Conservation (phyloP, 768 basidiomycete species). For the Naganishia randhawae region DNA sequence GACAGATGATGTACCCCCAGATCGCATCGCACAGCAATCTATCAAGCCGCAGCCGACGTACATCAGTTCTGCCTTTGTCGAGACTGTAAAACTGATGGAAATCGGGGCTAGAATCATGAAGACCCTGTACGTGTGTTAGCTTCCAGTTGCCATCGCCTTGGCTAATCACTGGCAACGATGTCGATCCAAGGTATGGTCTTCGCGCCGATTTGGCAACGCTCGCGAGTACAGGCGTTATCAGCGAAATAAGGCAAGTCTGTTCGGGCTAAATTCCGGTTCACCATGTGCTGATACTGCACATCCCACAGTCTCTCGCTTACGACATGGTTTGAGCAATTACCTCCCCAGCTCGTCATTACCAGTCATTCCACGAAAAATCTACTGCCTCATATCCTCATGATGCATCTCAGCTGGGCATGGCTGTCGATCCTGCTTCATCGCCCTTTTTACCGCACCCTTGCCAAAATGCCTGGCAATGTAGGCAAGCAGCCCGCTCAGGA, state of each 20-base stretch:
- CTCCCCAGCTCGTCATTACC: slow-evolving; percentile 34
- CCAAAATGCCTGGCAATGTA: slow-evolving; percentile 26
- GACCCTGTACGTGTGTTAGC: slow-evolving; percentile 34
- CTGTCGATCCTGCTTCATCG: slow-evolving; percentile 41
- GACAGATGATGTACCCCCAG: slow-evolving; percentile 24
- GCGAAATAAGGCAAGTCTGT: slow-evolving; percentile 39
- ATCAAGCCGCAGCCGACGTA: slow-evolving; percentile 35
- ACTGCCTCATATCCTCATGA: slow-evolving; percentile 41
- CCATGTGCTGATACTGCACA: not conserved
- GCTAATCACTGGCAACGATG: not conserved
- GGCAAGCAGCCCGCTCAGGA: slow-evolving; percentile 18
- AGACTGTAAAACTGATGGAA: slow-evolving; percentile 41
- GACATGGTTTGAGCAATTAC: slow-evolving; percentile 40
- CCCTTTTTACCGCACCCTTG: slow-evolving; percentile 40
- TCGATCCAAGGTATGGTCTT: slow-evolving; percentile 37
- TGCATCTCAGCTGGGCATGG: slow-evolving; percentile 43
- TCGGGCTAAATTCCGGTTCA: not conserved
- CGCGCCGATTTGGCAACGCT: slow-evolving; percentile 35
- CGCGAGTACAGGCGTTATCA: slow-evolving; percentile 32
- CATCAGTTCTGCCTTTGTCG: slow-evolving; percentile 40
- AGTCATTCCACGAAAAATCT: slow-evolving; percentile 36
- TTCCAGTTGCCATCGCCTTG: not conserved
- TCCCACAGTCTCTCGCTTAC: slow-evolving; percentile 35
- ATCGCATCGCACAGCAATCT: slow-evolving; percentile 19
- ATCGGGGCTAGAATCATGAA: slow-evolving; percentile 43